These are phyloP conservation scores for Microsporum audouinii DNA, from an alignment of 2,329 filamentous ascomycete genomes.

Conservation along the genomic window DNA sequence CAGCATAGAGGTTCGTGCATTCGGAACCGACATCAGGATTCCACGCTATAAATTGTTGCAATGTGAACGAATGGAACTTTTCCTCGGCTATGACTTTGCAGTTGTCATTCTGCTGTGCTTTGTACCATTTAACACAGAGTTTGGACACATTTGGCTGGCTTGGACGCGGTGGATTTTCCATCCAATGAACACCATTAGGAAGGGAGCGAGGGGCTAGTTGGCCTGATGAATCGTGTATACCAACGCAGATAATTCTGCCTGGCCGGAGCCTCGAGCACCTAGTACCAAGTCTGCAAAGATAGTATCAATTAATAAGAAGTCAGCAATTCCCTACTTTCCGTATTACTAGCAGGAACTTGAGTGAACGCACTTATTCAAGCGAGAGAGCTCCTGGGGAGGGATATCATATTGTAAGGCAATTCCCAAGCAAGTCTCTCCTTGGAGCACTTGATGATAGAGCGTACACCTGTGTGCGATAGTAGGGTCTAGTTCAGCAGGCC, in stretches of 20 bases:
- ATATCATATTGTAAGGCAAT: neutral
- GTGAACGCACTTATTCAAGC: neutral
- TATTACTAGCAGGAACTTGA: neutral
- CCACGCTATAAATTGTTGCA: slow-evolving; percentile 2
- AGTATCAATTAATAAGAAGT: neutral
- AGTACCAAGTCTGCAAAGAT: neutral
- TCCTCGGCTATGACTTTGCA: neutral
- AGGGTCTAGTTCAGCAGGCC: neutral
- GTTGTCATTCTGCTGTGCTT: neutral
- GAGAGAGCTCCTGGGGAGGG: neutral
- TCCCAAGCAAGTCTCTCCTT: neutral
- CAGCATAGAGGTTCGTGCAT: neutral
- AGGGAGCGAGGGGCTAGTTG: neutral
- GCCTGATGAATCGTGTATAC: neutral
- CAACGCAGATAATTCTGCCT: neutral
- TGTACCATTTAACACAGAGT: neutral
- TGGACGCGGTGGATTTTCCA: neutral
- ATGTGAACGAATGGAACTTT: neutral
- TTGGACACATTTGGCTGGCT: neutral
- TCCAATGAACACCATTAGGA: neutral
- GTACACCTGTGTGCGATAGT: neutral
- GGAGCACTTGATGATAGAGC: neutral
- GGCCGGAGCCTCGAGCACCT: neutral
- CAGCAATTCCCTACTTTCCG: no score
- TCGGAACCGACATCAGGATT: slow-evolving; percentile 1